Evolutionary conservation across 108 stramenopile species (phyloP).

Genomic region (Nitzschia sp.): DNA sequence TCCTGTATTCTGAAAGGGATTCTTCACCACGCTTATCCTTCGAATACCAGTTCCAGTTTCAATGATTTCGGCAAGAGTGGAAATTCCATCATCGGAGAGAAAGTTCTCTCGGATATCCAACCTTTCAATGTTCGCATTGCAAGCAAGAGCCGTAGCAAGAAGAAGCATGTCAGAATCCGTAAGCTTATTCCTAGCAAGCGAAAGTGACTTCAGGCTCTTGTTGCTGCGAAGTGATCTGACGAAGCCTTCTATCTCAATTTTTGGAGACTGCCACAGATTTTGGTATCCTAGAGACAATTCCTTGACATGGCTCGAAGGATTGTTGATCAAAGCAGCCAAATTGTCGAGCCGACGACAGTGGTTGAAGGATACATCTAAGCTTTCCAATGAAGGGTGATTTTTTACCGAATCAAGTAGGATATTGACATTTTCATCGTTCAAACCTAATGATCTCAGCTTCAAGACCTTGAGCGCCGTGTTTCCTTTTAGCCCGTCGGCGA

Average conservation of each 20-base stretch:
- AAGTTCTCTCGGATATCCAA: constrained; percentile 20
- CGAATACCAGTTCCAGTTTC: neutral
- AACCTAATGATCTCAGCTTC: constrained; percentile 24
- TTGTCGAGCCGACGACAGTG: constrained; percentile 1
- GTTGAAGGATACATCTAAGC: constrained; percentile 21
- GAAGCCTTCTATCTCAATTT: neutral
- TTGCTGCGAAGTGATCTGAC: neutral
- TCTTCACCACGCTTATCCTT: constrained; percentile 3
- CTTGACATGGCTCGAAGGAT: neutral
- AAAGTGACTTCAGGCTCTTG: constrained; percentile 7
- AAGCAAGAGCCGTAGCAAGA: neutral
- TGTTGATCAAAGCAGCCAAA: constrained; percentile 6
- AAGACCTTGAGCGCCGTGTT: constrained; percentile 4
- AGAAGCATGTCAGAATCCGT: neutral
- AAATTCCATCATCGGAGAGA: constrained; percentile 9
- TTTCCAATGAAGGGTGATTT: neutral
- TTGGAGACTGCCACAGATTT: constrained; percentile 25
- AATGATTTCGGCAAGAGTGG: neutral
- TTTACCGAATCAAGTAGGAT: constrained; percentile 7
- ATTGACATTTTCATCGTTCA: neutral
- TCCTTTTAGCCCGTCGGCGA: constrained; percentile 11
- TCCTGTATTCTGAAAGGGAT: constrained; percentile 13
- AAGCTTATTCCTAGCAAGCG: constrained; percentile 18
- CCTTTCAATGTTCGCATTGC: constrained; percentile 1
- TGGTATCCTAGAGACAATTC: constrained; percentile 19